phyloP scores from a whole-genome alignment of 169 alveolate genomes.

The Eimeria sp. region DNA sequence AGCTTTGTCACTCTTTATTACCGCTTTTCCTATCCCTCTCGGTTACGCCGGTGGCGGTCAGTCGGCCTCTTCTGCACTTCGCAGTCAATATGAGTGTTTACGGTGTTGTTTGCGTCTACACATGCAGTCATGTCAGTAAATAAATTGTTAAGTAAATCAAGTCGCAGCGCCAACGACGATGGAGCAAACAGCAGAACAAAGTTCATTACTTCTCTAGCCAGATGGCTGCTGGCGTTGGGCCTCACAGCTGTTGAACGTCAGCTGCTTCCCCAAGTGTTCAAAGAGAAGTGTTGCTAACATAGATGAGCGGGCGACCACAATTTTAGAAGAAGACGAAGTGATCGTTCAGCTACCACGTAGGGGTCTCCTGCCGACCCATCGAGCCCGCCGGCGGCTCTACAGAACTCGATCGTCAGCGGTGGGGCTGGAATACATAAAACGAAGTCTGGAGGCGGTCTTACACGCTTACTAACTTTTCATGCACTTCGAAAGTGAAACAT shows the following conservation, averaged over 20 bases:
- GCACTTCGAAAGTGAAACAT: background rate
- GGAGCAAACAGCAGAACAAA: background rate
- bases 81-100: background rate
- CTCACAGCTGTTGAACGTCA: conserved; percentile 1
- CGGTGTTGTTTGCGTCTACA: background rate
- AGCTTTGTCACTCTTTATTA: background rate
- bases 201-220: conserved; percentile 28
- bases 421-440: background rate
- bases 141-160: background rate
- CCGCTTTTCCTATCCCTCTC: background rate
- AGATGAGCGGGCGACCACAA: background rate
- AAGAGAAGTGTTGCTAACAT: background rate
- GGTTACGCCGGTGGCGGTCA: conserved; percentile 12
- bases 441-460: background rate
- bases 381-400: conserved; percentile 45
- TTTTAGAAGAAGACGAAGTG: conserved; percentile 8
- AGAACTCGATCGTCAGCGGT: conserved; percentile 20
- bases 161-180: background rate
- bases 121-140: background rate
- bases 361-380: conserved; percentile 29
- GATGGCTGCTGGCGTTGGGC: conserved; percentile 41
- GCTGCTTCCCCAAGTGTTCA: conserved; percentile 13
- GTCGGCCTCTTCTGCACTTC: conserved; percentile 7
- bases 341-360: background rate
- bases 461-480: background rate